phyloP scores from a whole-genome alignment of 352 stramenopile genomes.

The Phytopythium helicoides region DNA sequence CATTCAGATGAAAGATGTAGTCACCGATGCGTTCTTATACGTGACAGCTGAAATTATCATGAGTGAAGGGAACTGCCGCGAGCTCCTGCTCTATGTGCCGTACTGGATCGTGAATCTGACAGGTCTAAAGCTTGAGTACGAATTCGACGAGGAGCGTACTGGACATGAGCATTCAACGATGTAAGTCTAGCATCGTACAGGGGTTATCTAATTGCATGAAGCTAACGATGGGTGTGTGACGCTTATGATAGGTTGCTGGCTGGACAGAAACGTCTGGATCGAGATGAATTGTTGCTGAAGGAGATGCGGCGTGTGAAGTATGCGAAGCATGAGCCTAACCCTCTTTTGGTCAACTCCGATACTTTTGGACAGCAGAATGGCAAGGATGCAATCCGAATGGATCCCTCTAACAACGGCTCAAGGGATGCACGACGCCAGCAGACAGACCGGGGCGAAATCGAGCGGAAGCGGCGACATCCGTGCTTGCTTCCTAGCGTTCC shows the following conservation, averaged over 20 bases:
- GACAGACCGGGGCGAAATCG: slow-evolving; percentile 21
- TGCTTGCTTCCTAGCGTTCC: slow-evolving; percentile 77
- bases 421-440: slow-evolving; percentile 5
- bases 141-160: slow-evolving; percentile 76
- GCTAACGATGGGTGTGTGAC: too few relatives aligned
- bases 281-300: slow-evolving; percentile 74
- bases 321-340: slow-evolving; percentile 39
- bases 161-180: slow-evolving; percentile 60
- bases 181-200: background rate
- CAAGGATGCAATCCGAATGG: slow-evolving; percentile 6
- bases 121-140: slow-evolving; percentile 78
- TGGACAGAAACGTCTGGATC: slow-evolving; percentile 73
- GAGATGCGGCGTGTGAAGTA: slow-evolving; percentile 45
- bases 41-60: slow-evolving; percentile 62
- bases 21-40: slow-evolving; percentile 71
- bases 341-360: slow-evolving; percentile 50
- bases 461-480: slow-evolving; percentile 58
- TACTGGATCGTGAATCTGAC: slow-evolving; percentile 90
- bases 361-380: slow-evolving; percentile 17
- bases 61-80: slow-evolving; percentile 51
- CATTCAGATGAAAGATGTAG: slow-evolving; percentile 78
- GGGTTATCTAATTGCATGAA: background rate
- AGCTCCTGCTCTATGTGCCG: slow-evolving; percentile 81
- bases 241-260: slow-evolving; percentile 34
- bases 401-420: slow-evolving; percentile 1